Evolutionary conservation across 192 early-diverging fungal species (phyloP).

Genomic region (Coemansia biformis): DNA sequence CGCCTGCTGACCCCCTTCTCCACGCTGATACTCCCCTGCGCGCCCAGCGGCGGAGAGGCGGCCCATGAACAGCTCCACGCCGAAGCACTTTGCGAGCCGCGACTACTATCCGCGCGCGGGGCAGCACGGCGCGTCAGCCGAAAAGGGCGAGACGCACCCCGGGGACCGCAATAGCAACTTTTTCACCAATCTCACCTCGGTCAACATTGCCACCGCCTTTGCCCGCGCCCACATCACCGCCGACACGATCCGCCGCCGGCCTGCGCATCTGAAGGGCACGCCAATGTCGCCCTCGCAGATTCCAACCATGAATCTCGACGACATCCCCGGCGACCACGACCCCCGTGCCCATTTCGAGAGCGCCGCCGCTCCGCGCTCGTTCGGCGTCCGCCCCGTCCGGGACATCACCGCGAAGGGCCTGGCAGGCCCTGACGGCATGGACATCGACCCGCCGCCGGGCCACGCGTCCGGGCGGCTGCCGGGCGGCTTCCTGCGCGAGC

Average conservation of each 20-base stretch:
- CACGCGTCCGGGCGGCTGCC: conserved; percentile 6
- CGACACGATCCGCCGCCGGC: conserved; percentile 39
- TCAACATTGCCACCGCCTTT: conserved; percentile 52
- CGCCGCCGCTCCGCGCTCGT: conserved; percentile 16
- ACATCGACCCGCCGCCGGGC: conserved; percentile 13
- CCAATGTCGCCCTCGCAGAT: conserved; percentile 48
- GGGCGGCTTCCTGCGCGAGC: conserved; percentile 26
- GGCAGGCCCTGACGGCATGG: conserved; percentile 20
- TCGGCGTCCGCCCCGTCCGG: conserved; percentile 28
- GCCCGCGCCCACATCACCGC: conserved; percentile 44
- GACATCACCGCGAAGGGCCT: conserved; percentile 24
- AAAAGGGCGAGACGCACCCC: conserved; percentile 26
- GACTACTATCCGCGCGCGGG: conserved; percentile 45
- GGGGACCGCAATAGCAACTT: conserved; percentile 12
- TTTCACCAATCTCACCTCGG: conserved; percentile 47
- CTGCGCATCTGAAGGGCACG: conserved; percentile 39
- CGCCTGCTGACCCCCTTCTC: no score
- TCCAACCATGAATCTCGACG: conserved; percentile 33
- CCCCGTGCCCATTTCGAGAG: conserved; percentile 27
- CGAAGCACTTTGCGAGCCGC: conserved; percentile 34
- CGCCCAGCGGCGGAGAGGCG: no score
- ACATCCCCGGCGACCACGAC: conserved; percentile 18
- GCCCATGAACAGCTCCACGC: conserved; percentile 30
- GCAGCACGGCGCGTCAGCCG: conserved; percentile 34
- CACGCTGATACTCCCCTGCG: no score